These are phyloP conservation scores for Aspergillus nidulans DNA, from an alignment of 495 filamentous ascomycete genomes.

Conservation along the genomic window DNA sequence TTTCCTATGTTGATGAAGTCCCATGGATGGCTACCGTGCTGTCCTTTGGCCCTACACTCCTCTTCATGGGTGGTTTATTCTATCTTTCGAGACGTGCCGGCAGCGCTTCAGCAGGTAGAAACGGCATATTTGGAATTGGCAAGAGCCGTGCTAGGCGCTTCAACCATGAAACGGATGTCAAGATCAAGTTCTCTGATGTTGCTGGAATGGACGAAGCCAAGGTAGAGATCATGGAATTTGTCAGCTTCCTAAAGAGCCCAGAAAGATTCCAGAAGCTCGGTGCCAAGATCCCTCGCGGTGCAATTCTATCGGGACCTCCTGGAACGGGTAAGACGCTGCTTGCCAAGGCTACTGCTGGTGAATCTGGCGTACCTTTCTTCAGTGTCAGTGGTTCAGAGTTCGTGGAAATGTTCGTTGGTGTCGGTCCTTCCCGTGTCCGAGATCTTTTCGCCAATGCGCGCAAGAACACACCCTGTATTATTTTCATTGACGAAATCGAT, in stretches of 20 bases:
- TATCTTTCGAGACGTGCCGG: slow-evolving; percentile 66
- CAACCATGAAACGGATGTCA: slow-evolving; percentile 93
- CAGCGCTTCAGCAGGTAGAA: slow-evolving; percentile 59
- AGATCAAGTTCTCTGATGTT: slow-evolving; percentile 94
- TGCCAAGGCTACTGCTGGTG: slow-evolving; percentile 94
- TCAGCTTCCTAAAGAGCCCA: slow-evolving; percentile 89
- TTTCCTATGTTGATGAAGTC: slow-evolving; percentile 76
- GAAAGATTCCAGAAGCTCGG: slow-evolving; percentile 87
- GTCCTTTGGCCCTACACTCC: slow-evolving; percentile 79
- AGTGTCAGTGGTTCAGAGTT: slow-evolving; percentile 98
- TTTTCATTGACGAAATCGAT: slow-evolving; percentile 99
- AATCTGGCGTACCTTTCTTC: slow-evolving; percentile 97
- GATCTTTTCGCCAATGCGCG: slow-evolving; percentile 93
- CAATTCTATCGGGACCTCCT: slow-evolving; percentile 91
- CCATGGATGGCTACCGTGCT: slow-evolving; percentile 58
- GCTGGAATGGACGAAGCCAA: slow-evolving; percentile 99
- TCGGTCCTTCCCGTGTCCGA: slow-evolving; percentile 89
- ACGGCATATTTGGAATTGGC: slow-evolving; percentile 89
- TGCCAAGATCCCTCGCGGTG: slow-evolving; percentile 95
- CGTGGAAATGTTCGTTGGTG: slow-evolving; percentile 99
- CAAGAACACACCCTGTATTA: slow-evolving; percentile 96
- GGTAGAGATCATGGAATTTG: slow-evolving; percentile 98
- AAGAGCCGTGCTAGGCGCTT: slow-evolving; percentile 94
- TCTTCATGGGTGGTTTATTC: slow-evolving; percentile 76
- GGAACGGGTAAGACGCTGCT: slow-evolving; percentile 98